Percentiles rank a stretch among this genome's conserved stretches.
These are phyloP conservation scores for Microbotryum saponariae DNA, from an alignment of 1,284 basidiomycete species.

Conservation along the genomic window DNA sequence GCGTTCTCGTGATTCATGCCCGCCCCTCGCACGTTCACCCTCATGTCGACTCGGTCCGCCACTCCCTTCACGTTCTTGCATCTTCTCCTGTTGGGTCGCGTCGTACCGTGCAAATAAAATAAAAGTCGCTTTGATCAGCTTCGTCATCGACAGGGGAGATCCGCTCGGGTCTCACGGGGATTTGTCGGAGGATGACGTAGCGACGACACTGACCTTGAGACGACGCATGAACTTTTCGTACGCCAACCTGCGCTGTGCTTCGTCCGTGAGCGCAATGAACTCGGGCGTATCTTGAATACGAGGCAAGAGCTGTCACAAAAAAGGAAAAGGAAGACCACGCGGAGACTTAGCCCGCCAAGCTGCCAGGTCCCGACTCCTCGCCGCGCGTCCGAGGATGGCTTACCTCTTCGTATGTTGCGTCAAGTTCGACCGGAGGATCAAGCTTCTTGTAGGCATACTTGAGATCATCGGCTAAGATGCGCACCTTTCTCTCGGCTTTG, in stretches of 20 bases:
- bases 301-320: conserved; percentile 53
- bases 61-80: conserved; percentile 56
- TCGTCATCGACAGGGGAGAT: not conserved
- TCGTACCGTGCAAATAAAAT: not conserved
- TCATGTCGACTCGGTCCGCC: conserved; percentile 60
- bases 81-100: conserved; percentile 52
- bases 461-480: conserved; percentile 88
- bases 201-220: conserved; percentile 55
- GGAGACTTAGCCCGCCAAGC: not conserved
- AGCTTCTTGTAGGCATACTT: conserved; percentile 91
- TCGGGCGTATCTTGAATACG: conserved; percentile 71
- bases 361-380: not conserved
- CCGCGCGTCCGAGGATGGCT: conserved; percentile 32
- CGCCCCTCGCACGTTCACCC: conserved; percentile 68
- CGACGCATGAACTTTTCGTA: conserved; percentile 78
- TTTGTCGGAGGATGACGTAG: not conserved
- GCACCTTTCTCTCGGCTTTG: conserved; percentile 67
- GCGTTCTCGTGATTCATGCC: conserved; percentile 9
- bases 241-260: conserved; percentile 66
- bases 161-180: not conserved
- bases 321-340: not conserved
- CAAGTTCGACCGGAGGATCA: conserved; percentile 66
- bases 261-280: conserved; percentile 66
- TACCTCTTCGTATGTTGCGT: conserved; percentile 67
- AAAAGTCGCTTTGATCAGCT: not conserved